Evolutionary conservation across 176 grass and related monocot species (phyloP).

Genomic region (Melocanna baccifera): DNA sequence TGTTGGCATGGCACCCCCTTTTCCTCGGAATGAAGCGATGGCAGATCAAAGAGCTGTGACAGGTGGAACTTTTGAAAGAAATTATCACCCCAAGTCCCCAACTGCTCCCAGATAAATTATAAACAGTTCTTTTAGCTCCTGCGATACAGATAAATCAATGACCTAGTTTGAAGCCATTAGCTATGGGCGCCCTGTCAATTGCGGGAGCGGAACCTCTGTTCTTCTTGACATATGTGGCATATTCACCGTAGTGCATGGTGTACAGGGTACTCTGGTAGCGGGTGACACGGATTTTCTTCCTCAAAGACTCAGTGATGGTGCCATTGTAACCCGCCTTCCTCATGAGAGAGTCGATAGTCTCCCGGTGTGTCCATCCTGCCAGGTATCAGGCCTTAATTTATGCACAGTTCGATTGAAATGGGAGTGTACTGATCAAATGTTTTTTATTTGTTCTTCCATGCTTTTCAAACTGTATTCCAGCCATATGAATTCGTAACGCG

Average conservation of each 20-base stretch:
- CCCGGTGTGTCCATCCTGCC: slow-evolving; percentile 78
- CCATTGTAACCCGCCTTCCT: slow-evolving; percentile 91
- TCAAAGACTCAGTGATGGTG: slow-evolving; percentile 58
- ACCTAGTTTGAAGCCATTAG: slow-evolving; percentile 65
- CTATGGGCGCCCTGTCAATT: slow-evolving; percentile 43
- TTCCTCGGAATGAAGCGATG: slow-evolving; percentile 37
- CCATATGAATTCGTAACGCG: background rate
- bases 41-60: slow-evolving; percentile 37
- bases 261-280: slow-evolving; percentile 91
- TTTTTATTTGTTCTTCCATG: background rate
- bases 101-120: slow-evolving; percentile 30
- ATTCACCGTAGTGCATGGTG: slow-evolving; percentile 88
- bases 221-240: slow-evolving; percentile 69
- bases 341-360: slow-evolving; percentile 95
- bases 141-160: slow-evolving; percentile 57
- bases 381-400: slow-evolving; percentile 22
- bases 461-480: background rate
- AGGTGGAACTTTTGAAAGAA: slow-evolving; percentile 31
- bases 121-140: slow-evolving; percentile 27
- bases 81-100: slow-evolving; percentile 42
- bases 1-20: background rate
- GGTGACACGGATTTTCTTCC: slow-evolving; percentile 73
- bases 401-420: background rate
- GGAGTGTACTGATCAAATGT: background rate
- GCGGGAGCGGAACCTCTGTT: slow-evolving; percentile 49